Percentiles rank a stretch among this genome's conserved stretches.
Evolutionary conservation across 23 red algal genomes (phyloP).

Genomic region (Gracilaria domingensis): DNA sequence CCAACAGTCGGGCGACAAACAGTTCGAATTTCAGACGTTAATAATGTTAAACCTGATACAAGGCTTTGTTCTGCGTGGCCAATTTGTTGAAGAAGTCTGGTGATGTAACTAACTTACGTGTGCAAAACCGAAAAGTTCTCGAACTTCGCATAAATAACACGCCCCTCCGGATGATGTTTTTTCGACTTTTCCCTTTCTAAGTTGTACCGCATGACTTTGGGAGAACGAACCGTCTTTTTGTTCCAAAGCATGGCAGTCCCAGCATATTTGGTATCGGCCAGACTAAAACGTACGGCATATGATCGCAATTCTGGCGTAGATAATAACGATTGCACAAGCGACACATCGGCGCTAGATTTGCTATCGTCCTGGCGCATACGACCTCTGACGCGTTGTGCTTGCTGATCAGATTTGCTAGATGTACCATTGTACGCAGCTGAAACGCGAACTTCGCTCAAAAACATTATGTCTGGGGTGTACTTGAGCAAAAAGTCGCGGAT

Average conservation of each 20-base stretch:
- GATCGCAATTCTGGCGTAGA: neutral
- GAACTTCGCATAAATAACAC: constrained; percentile 65
- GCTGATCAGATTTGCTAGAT: neutral
- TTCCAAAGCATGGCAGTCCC: constrained; percentile 71
- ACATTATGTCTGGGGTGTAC: constrained; percentile 52
- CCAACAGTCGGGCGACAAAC: neutral
- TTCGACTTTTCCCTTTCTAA: constrained; percentile 12
- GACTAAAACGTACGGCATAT: constrained; percentile 46
- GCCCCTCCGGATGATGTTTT: constrained; percentile 47
- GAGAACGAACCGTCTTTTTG: constrained; percentile 9
- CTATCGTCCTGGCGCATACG: constrained; percentile 51
- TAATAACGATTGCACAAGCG: constrained; percentile 52
- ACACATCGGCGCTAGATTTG: constrained; percentile 19
- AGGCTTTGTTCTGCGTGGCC: neutral
- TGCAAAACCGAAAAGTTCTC: constrained; percentile 54
- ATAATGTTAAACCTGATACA: neutral
- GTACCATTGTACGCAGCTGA: constrained; percentile 17
- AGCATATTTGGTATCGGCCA: constrained; percentile 69
- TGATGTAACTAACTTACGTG: constrained; percentile 44
- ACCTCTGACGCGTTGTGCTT: constrained; percentile 8
- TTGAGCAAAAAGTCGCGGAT: constrained; percentile 32
- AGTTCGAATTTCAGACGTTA: neutral
- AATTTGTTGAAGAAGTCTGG: neutral
- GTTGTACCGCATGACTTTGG: constrained; percentile 44
- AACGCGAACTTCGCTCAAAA: constrained; percentile 60